These are phyloP conservation scores for Crithidia brevicula DNA, from an alignment of 208 protist genomes.

Conservation along the genomic window DNA sequence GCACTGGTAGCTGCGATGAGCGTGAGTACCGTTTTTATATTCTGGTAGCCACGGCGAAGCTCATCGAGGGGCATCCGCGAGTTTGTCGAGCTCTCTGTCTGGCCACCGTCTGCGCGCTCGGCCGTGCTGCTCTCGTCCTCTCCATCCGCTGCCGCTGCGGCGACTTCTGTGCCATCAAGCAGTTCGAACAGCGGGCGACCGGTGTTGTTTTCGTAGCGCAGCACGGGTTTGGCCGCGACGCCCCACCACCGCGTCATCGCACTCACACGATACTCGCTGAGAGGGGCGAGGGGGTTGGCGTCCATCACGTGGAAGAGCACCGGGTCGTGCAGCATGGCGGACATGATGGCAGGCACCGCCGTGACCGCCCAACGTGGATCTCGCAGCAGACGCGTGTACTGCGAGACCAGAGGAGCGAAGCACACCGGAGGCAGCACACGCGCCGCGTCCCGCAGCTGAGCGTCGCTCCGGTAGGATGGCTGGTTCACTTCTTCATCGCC, in stretches of 20 bases:
- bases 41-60: constrained; percentile 33
- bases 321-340: constrained; percentile 63
- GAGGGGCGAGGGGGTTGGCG: constrained; percentile 38
- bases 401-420: constrained; percentile 34
- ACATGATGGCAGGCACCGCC: constrained; percentile 50
- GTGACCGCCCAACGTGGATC: constrained; percentile 36
- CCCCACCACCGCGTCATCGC: constrained; percentile 72
- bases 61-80: constrained; percentile 15
- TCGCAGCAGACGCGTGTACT: constrained; percentile 42
- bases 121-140: background rate
- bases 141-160: background rate
- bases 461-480: constrained; percentile 27
- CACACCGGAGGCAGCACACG: constrained; percentile 40
- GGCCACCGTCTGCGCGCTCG: background rate
- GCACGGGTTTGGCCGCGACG: constrained; percentile 33
- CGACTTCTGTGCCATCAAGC: background rate
- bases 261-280: constrained; percentile 58
- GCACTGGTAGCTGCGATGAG: constrained; percentile 53
- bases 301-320: constrained; percentile 69
- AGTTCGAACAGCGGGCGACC: constrained; percentile 22
- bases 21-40: constrained; percentile 62
- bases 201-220: constrained; percentile 34
- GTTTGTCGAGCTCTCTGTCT: background rate
- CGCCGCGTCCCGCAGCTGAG: constrained; percentile 36
- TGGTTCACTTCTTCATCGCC: constrained; percentile 26